Percentiles rank a stretch among this genome's conserved stretches.
These are phyloP conservation scores for Elsinoe necatrix DNA, from an alignment of 2,329 filamentous ascomycete genomes.

Conservation along the genomic window DNA sequence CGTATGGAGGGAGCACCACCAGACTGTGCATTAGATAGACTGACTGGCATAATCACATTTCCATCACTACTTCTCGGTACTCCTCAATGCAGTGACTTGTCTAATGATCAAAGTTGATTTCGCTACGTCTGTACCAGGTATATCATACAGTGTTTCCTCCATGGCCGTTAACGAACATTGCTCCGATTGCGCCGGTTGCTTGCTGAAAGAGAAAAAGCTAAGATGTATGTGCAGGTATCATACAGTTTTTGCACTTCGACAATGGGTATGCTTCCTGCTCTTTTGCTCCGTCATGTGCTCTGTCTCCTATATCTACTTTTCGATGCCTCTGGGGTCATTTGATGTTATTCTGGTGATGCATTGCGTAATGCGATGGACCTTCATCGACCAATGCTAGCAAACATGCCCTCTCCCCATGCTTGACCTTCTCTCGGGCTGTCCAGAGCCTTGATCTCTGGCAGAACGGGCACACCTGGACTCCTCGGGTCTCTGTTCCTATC, in stretches of 20 bases:
- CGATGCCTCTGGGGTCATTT: too few relatives aligned
- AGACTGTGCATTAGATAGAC: neutral
- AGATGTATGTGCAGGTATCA: neutral
- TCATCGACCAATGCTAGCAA: slow-evolving; percentile 9
- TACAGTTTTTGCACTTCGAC: neutral
- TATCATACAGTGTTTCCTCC: slow-evolving; percentile 1
- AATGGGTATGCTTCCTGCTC: neutral
- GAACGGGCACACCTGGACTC: slow-evolving; percentile 1
- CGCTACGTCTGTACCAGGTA: neutral
- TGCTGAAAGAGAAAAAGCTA: slow-evolving; percentile 2
- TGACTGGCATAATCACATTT: neutral
- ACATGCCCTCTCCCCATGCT: slow-evolving; percentile 11
- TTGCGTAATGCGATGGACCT: neutral
- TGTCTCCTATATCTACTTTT: too few relatives aligned
- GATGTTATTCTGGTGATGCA: too few relatives aligned
- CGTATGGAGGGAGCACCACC: neutral
- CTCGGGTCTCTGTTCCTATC: neutral
- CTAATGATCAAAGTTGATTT: neutral
- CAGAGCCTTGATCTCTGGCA: slow-evolving; percentile 10
- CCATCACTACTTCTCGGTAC: neutral
- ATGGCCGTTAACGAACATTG: neutral
- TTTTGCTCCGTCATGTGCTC: neutral
- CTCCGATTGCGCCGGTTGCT: neutral
- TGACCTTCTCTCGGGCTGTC: neutral
- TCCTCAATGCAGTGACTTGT: neutral